Evolutionary conservation across 139 green algal species (phyloP).

Genomic region (Yamagishiella unicocca): DNA sequence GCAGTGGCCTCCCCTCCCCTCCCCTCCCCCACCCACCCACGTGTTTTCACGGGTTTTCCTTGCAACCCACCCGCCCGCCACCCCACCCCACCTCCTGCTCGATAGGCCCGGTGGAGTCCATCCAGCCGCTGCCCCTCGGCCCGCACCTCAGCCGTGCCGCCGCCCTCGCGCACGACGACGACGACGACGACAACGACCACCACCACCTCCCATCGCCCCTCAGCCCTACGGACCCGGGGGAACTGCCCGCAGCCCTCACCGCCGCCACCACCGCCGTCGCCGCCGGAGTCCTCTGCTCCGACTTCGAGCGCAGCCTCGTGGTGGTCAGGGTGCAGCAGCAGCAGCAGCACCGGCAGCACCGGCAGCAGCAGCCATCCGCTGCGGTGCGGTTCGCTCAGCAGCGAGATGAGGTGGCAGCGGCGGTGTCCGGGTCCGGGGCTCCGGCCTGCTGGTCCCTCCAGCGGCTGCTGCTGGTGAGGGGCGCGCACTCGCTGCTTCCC

Average conservation of each 20-base stretch:
- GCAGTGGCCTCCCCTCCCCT: no score
- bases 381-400: no score
- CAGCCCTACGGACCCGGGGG: no score
- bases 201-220: not conserved
- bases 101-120: not conserved
- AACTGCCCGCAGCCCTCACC: not conserved
- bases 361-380: no score
- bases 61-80: no score
- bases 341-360: not conserved
- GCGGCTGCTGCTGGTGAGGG: not conserved
- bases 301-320: not conserved
- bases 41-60: no score
- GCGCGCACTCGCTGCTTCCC: not conserved
- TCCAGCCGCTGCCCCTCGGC: not conserved
- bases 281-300: not conserved
- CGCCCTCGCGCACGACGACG: not conserved
- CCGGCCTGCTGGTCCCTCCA: not conserved
- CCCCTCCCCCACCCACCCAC: no score
- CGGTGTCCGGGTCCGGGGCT: no score
- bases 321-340: not conserved
- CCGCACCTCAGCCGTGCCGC: not conserved
- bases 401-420: no score
- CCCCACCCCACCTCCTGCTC: no score
- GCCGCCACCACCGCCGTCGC: not conserved
- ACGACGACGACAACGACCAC: not conserved